phyloP scores from a whole-genome alignment of 73 alveolate genomes.

The Tetrahymena borealis region DNA sequence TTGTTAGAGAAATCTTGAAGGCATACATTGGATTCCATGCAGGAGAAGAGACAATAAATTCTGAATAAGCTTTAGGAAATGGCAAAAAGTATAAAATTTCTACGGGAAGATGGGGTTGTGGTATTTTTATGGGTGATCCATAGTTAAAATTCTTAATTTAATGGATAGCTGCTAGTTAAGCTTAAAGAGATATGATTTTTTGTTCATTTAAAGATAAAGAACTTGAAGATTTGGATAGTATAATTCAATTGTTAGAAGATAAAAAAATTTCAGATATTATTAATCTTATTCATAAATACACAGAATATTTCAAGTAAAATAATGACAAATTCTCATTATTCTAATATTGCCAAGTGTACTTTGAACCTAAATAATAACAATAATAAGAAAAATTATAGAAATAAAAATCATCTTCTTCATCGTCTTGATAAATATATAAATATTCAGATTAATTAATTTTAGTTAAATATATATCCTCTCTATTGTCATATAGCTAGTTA shows the following conservation, averaged over 20 bases:
- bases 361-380: background rate
- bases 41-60: background rate
- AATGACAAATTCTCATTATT: background rate
- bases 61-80: background rate
- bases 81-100: slow-evolving; percentile 10
- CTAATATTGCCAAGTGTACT: background rate
- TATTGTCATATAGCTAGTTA: too few species aligned
- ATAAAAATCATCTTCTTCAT: too few species aligned
- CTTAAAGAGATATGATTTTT: background rate
- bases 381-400: too few species aligned
- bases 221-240: background rate
- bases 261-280: background rate
- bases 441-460: too few species aligned
- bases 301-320: background rate
- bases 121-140: slow-evolving; percentile 59
- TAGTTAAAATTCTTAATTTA: slow-evolving; percentile 49
- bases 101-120: slow-evolving; percentile 82
- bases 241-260: background rate
- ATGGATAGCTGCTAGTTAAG: slow-evolving; percentile 45
- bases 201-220: background rate
- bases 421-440: too few species aligned
- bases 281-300: background rate
- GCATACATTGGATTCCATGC: slow-evolving; percentile 52
- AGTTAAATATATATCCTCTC: too few species aligned
- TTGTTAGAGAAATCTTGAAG: slow-evolving; percentile 48